Percentiles rank a stretch among this genome's conserved stretches.
phyloP scores from a whole-genome alignment of 148 eudicot genomes.

The Pharnaceum exiguum region DNA sequence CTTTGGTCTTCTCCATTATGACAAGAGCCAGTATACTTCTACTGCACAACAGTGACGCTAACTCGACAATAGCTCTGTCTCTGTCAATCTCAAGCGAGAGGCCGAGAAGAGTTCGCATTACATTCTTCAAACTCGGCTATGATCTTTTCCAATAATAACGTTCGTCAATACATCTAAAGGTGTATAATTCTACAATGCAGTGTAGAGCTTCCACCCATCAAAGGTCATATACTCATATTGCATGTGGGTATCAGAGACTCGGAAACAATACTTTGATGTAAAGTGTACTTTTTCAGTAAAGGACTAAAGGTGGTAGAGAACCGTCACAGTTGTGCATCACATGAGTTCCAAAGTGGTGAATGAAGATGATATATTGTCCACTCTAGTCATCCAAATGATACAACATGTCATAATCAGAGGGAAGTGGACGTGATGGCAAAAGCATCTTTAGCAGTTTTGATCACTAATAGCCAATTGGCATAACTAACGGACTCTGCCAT shows the following conservation, averaged over 20 bases:
- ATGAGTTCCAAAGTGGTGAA: conserved; percentile 5
- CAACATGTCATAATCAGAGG: conserved; percentile 5
- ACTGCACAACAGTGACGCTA: too few relatives aligned
- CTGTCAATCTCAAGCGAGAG: too few relatives aligned
- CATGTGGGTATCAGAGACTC: background rate
- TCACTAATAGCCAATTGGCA: conserved; percentile 8
- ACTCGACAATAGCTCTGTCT: too few relatives aligned
- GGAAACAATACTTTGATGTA: background rate
- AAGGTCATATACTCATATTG: too few relatives aligned
- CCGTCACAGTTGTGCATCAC: background rate
- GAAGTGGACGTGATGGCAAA: background rate
- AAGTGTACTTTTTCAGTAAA: background rate
- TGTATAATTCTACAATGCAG: too few relatives aligned
- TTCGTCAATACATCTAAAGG: too few relatives aligned
- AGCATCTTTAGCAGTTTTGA: background rate
- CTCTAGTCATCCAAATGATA: conserved; percentile 2
- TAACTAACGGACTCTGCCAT: conserved; percentile 1
- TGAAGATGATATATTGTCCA: conserved; percentile 6
- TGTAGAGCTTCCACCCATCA: too few relatives aligned
- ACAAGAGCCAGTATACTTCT: too few relatives aligned
- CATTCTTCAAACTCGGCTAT: too few relatives aligned
- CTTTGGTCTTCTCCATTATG: conserved; percentile 7
- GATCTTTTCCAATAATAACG: too few relatives aligned
- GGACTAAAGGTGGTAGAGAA: conserved; percentile 2
- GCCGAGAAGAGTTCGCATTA: too few relatives aligned